A percentile compares a stretch with the other conserved stretches of the same genome.
phyloP scores from a whole-genome alignment of 257 asterid species.

The Coffea canephora region DNA sequence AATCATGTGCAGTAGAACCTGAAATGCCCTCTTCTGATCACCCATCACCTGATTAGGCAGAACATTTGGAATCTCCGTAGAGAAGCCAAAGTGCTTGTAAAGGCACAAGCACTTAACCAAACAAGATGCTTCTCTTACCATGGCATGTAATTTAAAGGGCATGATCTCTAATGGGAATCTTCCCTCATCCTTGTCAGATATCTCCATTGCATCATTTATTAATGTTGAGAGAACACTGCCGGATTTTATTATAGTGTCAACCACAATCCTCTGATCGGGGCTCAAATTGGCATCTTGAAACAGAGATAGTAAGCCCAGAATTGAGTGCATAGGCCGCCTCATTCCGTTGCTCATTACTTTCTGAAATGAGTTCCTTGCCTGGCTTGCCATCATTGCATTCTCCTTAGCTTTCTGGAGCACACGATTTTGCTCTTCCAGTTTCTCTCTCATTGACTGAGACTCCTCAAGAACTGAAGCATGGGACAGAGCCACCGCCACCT shows the following conservation, averaged over 20 bases:
- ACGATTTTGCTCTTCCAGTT: constrained; percentile 35
- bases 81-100: constrained; percentile 36
- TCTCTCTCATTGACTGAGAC: constrained; percentile 41
- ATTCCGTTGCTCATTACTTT: constrained; percentile 50
- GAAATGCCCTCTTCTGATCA: constrained; percentile 45
- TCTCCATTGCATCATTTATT: constrained; percentile 44
- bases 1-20: constrained; percentile 45
- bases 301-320: constrained; percentile 37
- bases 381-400: constrained; percentile 46
- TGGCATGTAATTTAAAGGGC: constrained; percentile 37
- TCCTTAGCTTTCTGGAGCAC: constrained; percentile 39
- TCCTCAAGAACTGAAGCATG: constrained; percentile 53
- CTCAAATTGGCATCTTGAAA: constrained; percentile 28
- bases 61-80: constrained; percentile 30
- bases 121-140: constrained; percentile 43
- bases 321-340: constrained; percentile 51
- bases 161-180: constrained; percentile 35
- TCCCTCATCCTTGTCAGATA: constrained; percentile 49
- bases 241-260: constrained; percentile 36
- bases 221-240: constrained; percentile 38
- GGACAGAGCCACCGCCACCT: constrained; percentile 49
- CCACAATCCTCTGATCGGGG: constrained; percentile 37
- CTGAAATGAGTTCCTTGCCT: constrained; percentile 42
- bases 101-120: constrained; percentile 39
- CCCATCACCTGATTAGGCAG: constrained; percentile 47